phyloP scores from a whole-genome alignment of 1,139 yeast genomes.

The Yamadazyma friedrichii region DNA sequence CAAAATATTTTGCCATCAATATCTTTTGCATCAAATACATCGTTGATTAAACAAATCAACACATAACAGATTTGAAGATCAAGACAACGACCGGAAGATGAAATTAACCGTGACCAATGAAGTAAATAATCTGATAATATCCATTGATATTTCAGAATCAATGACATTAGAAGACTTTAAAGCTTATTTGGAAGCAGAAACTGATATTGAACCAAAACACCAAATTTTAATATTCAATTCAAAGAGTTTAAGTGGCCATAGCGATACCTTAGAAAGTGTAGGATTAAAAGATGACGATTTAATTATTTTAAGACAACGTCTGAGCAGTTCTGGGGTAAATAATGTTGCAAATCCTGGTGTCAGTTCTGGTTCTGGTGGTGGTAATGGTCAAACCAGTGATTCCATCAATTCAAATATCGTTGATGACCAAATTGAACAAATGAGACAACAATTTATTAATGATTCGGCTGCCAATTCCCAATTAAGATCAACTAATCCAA shows the following conservation, averaged over 20 bases:
- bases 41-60: no score
- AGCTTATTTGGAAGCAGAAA: conserved; percentile 77
- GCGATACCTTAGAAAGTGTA: conserved; percentile 42
- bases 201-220: conserved; percentile 45
- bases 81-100: conserved; percentile 28
- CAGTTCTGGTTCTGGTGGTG: not conserved
- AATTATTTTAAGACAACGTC: conserved; percentile 30
- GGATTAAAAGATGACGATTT: conserved; percentile 59
- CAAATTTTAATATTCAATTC: conserved; percentile 54
- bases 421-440: conserved; percentile 46
- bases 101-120: conserved; percentile 38
- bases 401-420: conserved; percentile 11
- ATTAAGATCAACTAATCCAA: conserved; percentile 37
- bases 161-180: conserved; percentile 66
- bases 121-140: conserved; percentile 25
- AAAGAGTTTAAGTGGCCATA: conserved; percentile 30
- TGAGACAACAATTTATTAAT: conserved; percentile 47
- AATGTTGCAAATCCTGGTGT: not conserved
- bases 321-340: not conserved
- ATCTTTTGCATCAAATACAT: no score
- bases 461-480: conserved; percentile 39
- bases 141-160: conserved; percentile 62
- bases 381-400: not conserved
- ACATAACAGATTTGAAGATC: no score
- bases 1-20: no score